Conservation (phyloP, 169 alveolate species). For the Plasmodium gaboni region DNA sequence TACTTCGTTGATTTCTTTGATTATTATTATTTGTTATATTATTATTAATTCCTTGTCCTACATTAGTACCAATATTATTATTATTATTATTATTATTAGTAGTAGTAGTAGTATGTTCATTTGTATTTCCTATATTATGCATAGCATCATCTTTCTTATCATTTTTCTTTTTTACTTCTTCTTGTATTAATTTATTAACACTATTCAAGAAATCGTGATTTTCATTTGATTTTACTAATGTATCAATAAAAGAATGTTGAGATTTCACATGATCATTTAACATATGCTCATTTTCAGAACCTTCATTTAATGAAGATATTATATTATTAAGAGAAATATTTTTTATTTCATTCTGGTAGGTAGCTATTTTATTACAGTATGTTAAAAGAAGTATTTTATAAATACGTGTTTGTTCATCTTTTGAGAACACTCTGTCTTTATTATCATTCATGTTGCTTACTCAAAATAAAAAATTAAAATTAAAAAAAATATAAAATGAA, state of each 20-base stretch:
- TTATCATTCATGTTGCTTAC: constrained; percentile 16
- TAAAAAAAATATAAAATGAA: background rate
- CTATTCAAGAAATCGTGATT: constrained; percentile 45
- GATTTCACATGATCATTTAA: constrained; percentile 65
- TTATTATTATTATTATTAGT: background rate
- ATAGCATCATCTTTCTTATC: constrained; percentile 19
- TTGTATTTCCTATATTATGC: background rate
- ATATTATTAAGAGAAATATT: constrained; percentile 56
- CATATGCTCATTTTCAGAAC: constrained; percentile 19
- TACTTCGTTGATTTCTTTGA: constrained; percentile 23
- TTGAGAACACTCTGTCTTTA: constrained; percentile 19
- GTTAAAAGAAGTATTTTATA: constrained; percentile 66
- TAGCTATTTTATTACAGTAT: constrained; percentile 43
- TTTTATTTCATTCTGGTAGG: constrained; percentile 59
- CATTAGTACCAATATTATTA: background rate
- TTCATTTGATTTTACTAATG: constrained; percentile 72
- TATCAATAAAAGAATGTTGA: constrained; percentile 60
- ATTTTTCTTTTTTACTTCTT: constrained; percentile 1
- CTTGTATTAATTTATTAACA: constrained; percentile 3
- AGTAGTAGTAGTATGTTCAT: background rate
- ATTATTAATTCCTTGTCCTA: background rate
- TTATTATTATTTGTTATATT: constrained; percentile 5
- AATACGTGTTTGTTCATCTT: constrained; percentile 68
- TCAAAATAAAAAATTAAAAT: no score
- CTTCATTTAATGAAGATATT: constrained; percentile 25